phyloP scores from a whole-genome alignment of 352 stramenopile genomes.

The Globisporangium megalacanthum region DNA sequence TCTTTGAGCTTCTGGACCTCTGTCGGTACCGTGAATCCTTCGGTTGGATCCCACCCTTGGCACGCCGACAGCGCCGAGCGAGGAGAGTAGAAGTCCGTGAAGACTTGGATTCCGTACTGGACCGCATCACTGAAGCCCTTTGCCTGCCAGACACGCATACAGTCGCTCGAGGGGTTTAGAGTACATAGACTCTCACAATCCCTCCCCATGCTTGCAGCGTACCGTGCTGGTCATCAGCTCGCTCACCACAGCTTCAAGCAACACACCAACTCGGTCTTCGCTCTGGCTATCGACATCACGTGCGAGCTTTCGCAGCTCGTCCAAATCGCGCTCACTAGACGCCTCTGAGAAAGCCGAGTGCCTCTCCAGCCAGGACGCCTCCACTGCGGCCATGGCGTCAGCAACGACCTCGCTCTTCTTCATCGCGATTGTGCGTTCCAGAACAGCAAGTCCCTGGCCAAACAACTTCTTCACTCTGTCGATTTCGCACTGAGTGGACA shows the following conservation, averaged over 20 bases:
- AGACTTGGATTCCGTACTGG: not conserved
- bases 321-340: slow-evolving; percentile 2
- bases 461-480: slow-evolving; percentile 4
- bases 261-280: slow-evolving; percentile 4
- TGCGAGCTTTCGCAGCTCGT: slow-evolving; percentile 5
- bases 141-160: not conserved
- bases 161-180: too few relatives aligned
- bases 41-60: not conserved
- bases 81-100: slow-evolving; percentile 9
- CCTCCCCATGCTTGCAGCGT: not conserved
- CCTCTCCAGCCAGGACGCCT: slow-evolving; percentile 6
- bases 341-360: slow-evolving; percentile 4
- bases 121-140: not conserved
- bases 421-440: not conserved
- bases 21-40: not conserved
- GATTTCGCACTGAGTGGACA: slow-evolving; percentile 9
- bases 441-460: slow-evolving; percentile 3
- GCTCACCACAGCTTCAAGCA: slow-evolving; percentile 8
- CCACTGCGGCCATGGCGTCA: slow-evolving; percentile 10
- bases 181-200: not conserved
- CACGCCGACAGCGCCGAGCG: not conserved
- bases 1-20: slow-evolving; percentile 13
- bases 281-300: slow-evolving; percentile 13
- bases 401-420: slow-evolving; percentile 3
- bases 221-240: slow-evolving; percentile 15